Percentiles rank a stretch among this genome's conserved stretches.
Conservation (phyloP, 805 yeast genomes). For the Candida multigemmis region DNA sequence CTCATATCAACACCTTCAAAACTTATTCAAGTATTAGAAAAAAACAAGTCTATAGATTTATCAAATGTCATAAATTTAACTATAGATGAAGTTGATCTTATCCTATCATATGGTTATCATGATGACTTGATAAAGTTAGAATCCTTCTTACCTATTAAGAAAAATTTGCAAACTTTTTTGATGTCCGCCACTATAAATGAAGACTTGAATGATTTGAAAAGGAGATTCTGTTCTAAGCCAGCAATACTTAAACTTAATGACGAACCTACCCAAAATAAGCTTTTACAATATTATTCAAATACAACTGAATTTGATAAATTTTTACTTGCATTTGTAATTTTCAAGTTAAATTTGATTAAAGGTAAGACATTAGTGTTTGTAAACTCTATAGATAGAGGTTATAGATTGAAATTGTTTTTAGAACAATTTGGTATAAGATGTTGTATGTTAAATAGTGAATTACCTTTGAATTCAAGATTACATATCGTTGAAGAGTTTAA, state of each 20-base stretch:
- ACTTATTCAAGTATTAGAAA: slow-evolving; percentile 47
- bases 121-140: slow-evolving; percentile 71
- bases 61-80: slow-evolving; percentile 60
- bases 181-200: slow-evolving; percentile 96
- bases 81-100: slow-evolving; percentile 91
- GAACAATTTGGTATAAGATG: slow-evolving; percentile 92
- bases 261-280: slow-evolving; percentile 50
- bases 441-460: slow-evolving; percentile 83
- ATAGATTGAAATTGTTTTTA: slow-evolving; percentile 78
- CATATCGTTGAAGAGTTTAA: slow-evolving; percentile 95
- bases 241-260: slow-evolving; percentile 76
- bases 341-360: slow-evolving; percentile 77
- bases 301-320: slow-evolving; percentile 89
- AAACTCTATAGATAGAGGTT: slow-evolving; percentile 91
- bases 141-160: slow-evolving; percentile 57
- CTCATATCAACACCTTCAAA: slow-evolving; percentile 84
- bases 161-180: slow-evolving; percentile 75
- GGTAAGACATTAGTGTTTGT: slow-evolving; percentile 91
- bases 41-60: slow-evolving; percentile 36
- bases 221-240: slow-evolving; percentile 72
- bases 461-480: slow-evolving; percentile 86
- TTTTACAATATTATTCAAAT: slow-evolving; percentile 80
- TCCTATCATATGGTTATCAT: slow-evolving; percentile 81
- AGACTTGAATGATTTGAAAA: slow-evolving; percentile 70
- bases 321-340: slow-evolving; percentile 80